Evolutionary conservation across 148 eudicot genomes (phyloP).

Genomic region (Salicornia ramosissima): DNA sequence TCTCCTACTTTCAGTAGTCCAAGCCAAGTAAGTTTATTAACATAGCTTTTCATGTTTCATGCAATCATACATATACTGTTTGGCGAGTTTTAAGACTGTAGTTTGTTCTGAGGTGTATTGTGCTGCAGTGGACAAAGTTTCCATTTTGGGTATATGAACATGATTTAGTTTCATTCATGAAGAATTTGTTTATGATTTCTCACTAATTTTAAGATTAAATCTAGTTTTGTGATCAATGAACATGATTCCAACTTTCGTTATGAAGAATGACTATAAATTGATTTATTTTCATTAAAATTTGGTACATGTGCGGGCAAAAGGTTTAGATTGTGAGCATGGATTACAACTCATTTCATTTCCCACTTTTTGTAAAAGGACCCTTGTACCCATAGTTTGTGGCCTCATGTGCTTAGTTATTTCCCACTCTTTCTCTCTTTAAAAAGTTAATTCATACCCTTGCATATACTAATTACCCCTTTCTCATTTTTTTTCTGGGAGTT

Average conservation of each 20-base stretch:
- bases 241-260: neutral
- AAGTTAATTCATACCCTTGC: too few species aligned
- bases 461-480: too few species aligned
- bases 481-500: too few species aligned
- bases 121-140: neutral
- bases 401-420: too few species aligned
- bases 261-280: neutral
- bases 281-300: neutral
- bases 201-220: neutral
- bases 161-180: neutral
- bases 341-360: too few species aligned
- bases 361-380: too few species aligned
- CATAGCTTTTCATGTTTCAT: neutral
- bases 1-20: slow-evolving; percentile 56
- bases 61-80: neutral
- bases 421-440: too few species aligned
- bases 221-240: neutral
- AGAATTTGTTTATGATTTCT: neutral
- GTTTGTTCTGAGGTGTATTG: neutral
- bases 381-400: too few species aligned
- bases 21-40: slow-evolving; percentile 43
- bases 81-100: neutral
- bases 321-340: neutral
- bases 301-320: neutral
- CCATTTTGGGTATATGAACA: neutral